A percentile compares a stretch with the other conserved stretches of the same genome.
Conservation (phyloP, 164 flowering plant genomes). For the Akebia trifoliata region DNA sequence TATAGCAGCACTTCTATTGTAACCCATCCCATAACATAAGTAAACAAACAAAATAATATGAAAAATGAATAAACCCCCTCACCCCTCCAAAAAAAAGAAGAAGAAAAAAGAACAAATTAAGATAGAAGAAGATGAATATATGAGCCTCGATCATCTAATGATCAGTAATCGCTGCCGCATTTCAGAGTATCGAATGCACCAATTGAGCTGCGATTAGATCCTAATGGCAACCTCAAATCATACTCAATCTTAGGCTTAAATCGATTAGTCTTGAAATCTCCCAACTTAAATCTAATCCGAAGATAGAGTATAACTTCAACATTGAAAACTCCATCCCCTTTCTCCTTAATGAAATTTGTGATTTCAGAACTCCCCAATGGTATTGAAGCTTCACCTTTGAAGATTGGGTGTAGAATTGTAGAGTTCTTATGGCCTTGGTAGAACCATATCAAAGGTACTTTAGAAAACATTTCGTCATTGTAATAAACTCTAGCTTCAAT, state of each 20-base stretch:
- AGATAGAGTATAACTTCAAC: too few species aligned
- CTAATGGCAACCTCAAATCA: constrained; percentile 23
- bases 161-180: constrained; percentile 15
- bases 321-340: constrained; percentile 18
- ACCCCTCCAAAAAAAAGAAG: too few species aligned
- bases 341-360: too few species aligned
- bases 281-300: too few species aligned
- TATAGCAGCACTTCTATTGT: too few species aligned
- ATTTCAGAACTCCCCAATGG: neutral
- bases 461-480: constrained; percentile 13
- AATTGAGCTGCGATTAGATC: constrained; percentile 1
- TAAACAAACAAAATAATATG: too few species aligned
- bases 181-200: constrained; percentile 9
- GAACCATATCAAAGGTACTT: too few species aligned
- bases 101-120: too few species aligned
- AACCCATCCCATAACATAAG: too few species aligned
- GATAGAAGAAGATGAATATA: neutral
- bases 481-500: constrained; percentile 27
- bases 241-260: constrained; percentile 22
- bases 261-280: constrained; percentile 13
- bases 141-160: neutral
- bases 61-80: too few species aligned
- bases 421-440: constrained; percentile 30
- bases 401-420: constrained; percentile 11
- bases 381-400: constrained; percentile 17